Evolutionary conservation across 768 basidiomycete genomes (phyloP), one percentile per base, ranked within the genome.

Genomic region (Pisolithus marmoratus): DNA sequence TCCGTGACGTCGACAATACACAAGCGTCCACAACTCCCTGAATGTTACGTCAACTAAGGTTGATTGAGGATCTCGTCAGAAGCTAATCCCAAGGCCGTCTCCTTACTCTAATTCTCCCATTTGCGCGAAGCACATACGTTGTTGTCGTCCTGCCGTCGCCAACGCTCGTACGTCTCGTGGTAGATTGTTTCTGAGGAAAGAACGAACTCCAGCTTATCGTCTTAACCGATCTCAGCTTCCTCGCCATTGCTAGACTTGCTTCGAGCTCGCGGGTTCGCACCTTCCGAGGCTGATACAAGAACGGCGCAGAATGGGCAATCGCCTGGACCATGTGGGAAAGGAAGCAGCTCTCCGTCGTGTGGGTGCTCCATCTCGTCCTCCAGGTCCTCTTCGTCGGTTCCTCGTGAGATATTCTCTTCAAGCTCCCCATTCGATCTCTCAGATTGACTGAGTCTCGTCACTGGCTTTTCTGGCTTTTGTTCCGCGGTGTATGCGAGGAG

Each of bases 131-230:
- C 36, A 81, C 58, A 61, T 75, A 75, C 3, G 72, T 62, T 36
- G 65, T 74, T 24, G 76, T 76, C 58, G 58, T 63, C 51, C 60
- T 58, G 61, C 60, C 56, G 54, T 63, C 58, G 5, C 58, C 60
- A 37, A 51, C 51, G 52, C 40, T 60, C 46, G 47, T 49, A 44
- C 56, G 56, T 29, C 52, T 60, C 34, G 49, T 62, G 47, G 38
- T 46, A 27, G 52, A 38, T 6, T 48, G 57, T 56, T 54, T 51
- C 38, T 52, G 53, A 22, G 61, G 46, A 54, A 79, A 77, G 55
- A 76, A 77, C 0, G 82, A 75, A 50, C 76, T 79, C 80, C 82
- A 85, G 17, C 73, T 66, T 26, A 84, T 65, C 1, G 64, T 72
- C 48, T 67, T 59, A 14, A 84, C 51, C 2, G 72, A 64, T 46